Percentiles rank a stretch among this genome's conserved stretches.
These are phyloP conservation scores for Zygoascus bituminiphila DNA, from an alignment of 805 yeast species.

Conservation along the genomic window DNA sequence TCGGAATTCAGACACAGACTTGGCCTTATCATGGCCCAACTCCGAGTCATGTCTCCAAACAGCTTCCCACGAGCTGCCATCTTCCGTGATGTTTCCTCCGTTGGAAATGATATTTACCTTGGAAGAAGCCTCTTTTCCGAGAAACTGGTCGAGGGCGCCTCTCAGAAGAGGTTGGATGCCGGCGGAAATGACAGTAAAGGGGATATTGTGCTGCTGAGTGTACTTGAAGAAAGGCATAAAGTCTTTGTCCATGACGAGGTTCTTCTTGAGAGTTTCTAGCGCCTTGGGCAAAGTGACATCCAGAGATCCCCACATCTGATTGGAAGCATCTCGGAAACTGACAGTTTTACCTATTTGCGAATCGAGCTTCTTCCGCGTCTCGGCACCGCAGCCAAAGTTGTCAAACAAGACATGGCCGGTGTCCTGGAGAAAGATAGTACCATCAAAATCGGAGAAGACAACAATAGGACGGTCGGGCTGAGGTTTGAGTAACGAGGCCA, in stretches of 20 bases:
- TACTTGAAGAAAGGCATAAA: slow-evolving; percentile 32
- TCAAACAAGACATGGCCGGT: slow-evolving; percentile 40
- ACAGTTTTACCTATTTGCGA: slow-evolving; percentile 29
- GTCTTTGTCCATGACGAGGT: slow-evolving; percentile 34
- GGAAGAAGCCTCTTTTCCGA: slow-evolving; percentile 31
- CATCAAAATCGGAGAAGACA: slow-evolving; percentile 32
- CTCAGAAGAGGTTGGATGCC: slow-evolving; percentile 36
- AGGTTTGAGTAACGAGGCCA: not conserved
- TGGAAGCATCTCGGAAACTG: slow-evolving; percentile 35
- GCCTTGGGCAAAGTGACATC: slow-evolving; percentile 33
- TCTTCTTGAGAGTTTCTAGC: slow-evolving; percentile 27
- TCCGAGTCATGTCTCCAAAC: slow-evolving; percentile 37
- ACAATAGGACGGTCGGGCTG: slow-evolving; percentile 4
- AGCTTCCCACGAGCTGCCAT: slow-evolving; percentile 33
- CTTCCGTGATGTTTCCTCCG: slow-evolving; percentile 31
- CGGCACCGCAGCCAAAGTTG: slow-evolving; percentile 35
- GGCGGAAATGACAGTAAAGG: slow-evolving; percentile 37
- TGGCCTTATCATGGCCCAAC: slow-evolving; percentile 39
- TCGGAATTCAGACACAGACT: slow-evolving; percentile 33
- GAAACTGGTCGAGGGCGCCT: slow-evolving; percentile 33
- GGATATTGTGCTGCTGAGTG: slow-evolving; percentile 31
- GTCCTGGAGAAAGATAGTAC: slow-evolving; percentile 38
- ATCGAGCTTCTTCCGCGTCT: slow-evolving; percentile 31
- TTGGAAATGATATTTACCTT: slow-evolving; percentile 35
- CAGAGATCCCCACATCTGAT: slow-evolving; percentile 37